Percentiles rank a stretch among this genome's conserved stretches.
These are phyloP conservation scores for Sechiopsis laciniata DNA, from an alignment of 306 rosid species.

Conservation along the genomic window DNA sequence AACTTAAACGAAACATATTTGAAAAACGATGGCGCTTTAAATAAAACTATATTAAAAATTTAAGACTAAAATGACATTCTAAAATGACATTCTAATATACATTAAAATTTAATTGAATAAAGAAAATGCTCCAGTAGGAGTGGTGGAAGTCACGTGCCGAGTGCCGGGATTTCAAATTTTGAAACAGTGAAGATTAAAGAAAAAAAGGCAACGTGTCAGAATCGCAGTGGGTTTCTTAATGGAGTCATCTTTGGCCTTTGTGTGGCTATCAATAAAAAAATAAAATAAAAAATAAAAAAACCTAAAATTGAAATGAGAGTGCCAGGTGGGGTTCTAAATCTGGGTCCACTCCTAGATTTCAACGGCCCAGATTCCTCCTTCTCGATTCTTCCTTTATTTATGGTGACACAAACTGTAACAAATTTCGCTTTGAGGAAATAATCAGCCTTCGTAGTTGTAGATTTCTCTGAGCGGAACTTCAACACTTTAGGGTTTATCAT, in stretches of 20 bases:
- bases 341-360: neutral
- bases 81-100: too few relatives aligned
- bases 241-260: neutral
- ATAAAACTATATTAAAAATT: too few relatives aligned
- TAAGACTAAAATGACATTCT: too few relatives aligned
- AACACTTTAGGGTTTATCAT: neutral
- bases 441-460: slow-evolving; percentile 5
- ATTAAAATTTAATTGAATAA: too few relatives aligned
- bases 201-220: slow-evolving; percentile 8
- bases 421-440: neutral
- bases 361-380: slow-evolving; percentile 12
- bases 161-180: neutral
- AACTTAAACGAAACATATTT: too few relatives aligned
- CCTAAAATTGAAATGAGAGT: slow-evolving; percentile 19
- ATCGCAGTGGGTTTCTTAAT: slow-evolving; percentile 11
- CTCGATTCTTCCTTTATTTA: slow-evolving; percentile 7
- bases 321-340: slow-evolving; percentile 9
- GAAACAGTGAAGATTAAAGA: neutral
- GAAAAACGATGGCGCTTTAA: too few relatives aligned
- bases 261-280: slow-evolving; percentile 11
- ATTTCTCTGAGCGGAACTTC: neutral
- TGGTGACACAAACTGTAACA: slow-evolving; percentile 20
- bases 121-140: neutral
- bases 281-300: neutral
- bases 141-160: slow-evolving; percentile 10